Percentiles rank a stretch among this genome's conserved stretches.
phyloP scores from a whole-genome alignment of 179 eudicot genomes.

The Beta macrorhiza region DNA sequence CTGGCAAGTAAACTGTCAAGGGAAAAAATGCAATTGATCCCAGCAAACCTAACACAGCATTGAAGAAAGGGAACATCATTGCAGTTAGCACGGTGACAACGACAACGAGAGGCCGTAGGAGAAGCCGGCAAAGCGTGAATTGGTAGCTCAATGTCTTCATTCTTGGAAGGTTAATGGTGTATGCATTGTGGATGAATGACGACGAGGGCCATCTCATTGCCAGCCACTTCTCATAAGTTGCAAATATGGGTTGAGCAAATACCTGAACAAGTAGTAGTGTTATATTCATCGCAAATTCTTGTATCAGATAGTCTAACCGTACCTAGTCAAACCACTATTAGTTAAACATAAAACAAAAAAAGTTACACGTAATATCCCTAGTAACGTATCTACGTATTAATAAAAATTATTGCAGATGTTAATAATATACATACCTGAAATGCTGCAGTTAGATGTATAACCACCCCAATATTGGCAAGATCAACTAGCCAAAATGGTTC shows the following conservation, averaged over 20 bases:
- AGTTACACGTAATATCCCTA: too few species aligned
- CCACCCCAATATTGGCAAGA: constrained; percentile 40
- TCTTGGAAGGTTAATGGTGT: constrained; percentile 25
- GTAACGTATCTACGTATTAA: too few species aligned
- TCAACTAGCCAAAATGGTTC: constrained; percentile 47
- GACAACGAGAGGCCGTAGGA: constrained; percentile 34
- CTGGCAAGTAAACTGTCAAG: constrained; percentile 40
- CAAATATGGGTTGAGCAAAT: constrained; percentile 41
- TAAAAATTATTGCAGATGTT: too few species aligned
- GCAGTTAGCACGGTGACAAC: constrained; percentile 33
- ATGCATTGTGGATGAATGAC: constrained; percentile 29
- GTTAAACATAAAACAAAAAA: too few species aligned
- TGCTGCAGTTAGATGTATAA: constrained; percentile 42
- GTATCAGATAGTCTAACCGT: too few species aligned
- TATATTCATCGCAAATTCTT: too few species aligned
- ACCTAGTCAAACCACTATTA: too few species aligned
- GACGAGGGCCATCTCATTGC: constrained; percentile 30
- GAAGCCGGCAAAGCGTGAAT: constrained; percentile 30
- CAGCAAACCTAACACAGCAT: constrained; percentile 40
- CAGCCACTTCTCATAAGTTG: constrained; percentile 30
- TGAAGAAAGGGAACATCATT: constrained; percentile 49
- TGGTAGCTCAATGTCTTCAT: constrained; percentile 12
- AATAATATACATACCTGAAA: constrained; percentile 33
- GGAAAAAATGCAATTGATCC: constrained; percentile 46
- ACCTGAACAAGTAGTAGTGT: constrained; percentile 25